These are phyloP conservation scores for Nannochloropsis granulata DNA, from an alignment of 108 stramenopile genomes.

Conservation along the genomic window DNA sequence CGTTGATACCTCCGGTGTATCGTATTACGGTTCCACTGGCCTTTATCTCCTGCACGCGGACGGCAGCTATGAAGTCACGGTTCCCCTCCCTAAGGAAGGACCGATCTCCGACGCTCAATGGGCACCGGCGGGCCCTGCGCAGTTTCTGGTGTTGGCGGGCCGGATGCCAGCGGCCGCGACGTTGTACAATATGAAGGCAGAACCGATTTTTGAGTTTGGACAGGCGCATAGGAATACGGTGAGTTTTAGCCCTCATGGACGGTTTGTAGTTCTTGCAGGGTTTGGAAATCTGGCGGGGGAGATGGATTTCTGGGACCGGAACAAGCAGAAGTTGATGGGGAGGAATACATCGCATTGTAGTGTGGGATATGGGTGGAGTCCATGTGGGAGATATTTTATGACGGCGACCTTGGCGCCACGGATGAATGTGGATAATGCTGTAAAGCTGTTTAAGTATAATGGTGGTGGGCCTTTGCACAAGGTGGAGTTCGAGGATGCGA, in stretches of 20 bases:
- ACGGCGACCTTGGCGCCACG: slow-evolving; percentile 80
- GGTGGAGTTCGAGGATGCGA: not conserved
- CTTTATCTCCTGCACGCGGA: slow-evolving; percentile 57
- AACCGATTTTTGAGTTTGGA: slow-evolving; percentile 83
- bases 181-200: slow-evolving; percentile 70
- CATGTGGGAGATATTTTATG: slow-evolving; percentile 68
- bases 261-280: slow-evolving; percentile 57
- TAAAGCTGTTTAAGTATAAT: slow-evolving; percentile 42
- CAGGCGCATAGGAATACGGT: slow-evolving; percentile 79
- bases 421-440: slow-evolving; percentile 96
- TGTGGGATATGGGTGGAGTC: slow-evolving; percentile 80
- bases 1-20: slow-evolving; percentile 74
- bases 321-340: slow-evolving; percentile 54
- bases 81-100: slow-evolving; percentile 44
- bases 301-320: slow-evolving; percentile 91
- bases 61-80: slow-evolving; percentile 26
- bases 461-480: slow-evolving; percentile 28
- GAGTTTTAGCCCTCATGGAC: slow-evolving; percentile 66
- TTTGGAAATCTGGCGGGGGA: slow-evolving; percentile 47
- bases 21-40: slow-evolving; percentile 84
- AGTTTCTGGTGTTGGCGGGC: slow-evolving; percentile 74
- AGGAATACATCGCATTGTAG: slow-evolving; percentile 45
- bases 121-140: slow-evolving; percentile 55
- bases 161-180: slow-evolving; percentile 72
- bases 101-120: slow-evolving; percentile 51